Evolutionary conservation across 306 rosid species (phyloP), one percentile per base, ranked within the genome.

Genomic region (Glycine latifolia): DNA sequence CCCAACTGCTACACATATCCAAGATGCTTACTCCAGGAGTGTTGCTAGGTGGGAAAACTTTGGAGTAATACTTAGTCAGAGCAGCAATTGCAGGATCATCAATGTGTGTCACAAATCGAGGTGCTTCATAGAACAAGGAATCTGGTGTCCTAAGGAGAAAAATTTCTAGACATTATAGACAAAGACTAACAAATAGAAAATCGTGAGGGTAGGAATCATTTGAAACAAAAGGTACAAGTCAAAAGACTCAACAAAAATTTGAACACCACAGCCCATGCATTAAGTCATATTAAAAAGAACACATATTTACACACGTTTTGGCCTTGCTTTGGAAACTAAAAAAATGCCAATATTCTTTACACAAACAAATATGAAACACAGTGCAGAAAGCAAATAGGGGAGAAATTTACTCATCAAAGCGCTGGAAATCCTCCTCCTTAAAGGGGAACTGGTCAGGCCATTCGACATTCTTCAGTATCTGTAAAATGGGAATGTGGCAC

Each of bases 1-100:
- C 97, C 96, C 97, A 93, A 85, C 97, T 93, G 88, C 96, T 88
- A 79, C 97, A 91, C 91, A 91, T 85, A 73, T 93, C 97, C 90
- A 93, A 68, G 81, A 91, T 86, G 91, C 84, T 84, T 4, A 90
- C 84, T 69, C 94, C 97, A 39, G 91, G 90, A 84, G 90, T 83
- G 83, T 91, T 90, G 84, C 90, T 91, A 63, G 93, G 91, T 41
- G 91, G 94, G 82, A 90, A 91, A 79, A 91, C 87, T 71, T 82
- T 82, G 3, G 94, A 86, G 85, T 93, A 93, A 82, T 89, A 91
- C 77, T 89, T 90, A 7, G 91, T 93, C 46, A 93, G 91, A 55
- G 94, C 89, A 69, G 87, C 87, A 88, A 91, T 93, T 54, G 97
- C 96, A 11, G 91, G 90, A 80, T 86, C 92, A 83, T 93, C 97